Evolutionary conservation across 2,329 filamentous ascomycete genomes (phyloP).

Genomic region (Curvularia lunata): DNA sequence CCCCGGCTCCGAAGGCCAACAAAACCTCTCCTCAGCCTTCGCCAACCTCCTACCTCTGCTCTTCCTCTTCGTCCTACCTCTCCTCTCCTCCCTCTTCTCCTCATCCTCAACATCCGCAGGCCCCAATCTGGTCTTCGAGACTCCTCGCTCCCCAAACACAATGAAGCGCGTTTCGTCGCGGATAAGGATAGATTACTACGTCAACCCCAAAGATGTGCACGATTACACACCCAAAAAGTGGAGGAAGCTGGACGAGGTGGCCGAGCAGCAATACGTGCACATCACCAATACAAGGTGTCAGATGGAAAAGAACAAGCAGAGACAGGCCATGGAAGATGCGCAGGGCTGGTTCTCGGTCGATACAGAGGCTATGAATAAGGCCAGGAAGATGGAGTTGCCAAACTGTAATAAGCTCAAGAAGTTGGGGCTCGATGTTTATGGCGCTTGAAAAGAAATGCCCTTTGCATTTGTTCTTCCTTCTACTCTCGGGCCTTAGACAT

Average conservation of each 20-base stretch:
- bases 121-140: conserved; percentile 79
- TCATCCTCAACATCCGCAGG: conserved; percentile 55
- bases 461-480: neutral
- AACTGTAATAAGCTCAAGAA: conserved; percentile 64
- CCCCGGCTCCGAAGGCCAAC: conserved; percentile 58
- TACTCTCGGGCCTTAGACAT: neutral
- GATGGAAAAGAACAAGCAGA: conserved; percentile 69
- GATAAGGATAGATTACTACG: conserved; percentile 80
- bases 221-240: conserved; percentile 74
- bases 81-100: conserved; percentile 79
- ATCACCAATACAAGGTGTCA: conserved; percentile 75
- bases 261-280: conserved; percentile 75
- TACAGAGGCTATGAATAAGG: conserved; percentile 76
- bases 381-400: conserved; percentile 66
- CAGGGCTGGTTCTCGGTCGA: conserved; percentile 89
- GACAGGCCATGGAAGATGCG: conserved; percentile 75
- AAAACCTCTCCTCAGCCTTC: conserved; percentile 61
- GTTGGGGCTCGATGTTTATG: conserved; percentile 43
- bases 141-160: conserved; percentile 73
- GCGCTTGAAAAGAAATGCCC: neutral
- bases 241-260: conserved; percentile 74
- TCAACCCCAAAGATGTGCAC: conserved; percentile 78
- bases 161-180: conserved; percentile 72
- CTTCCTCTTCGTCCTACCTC: conserved; percentile 78
- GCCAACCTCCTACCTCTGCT: conserved; percentile 85